Evolutionary conservation across 2,329 filamentous ascomycete species (phyloP).

Genomic region (Talaromyces pinophilus): DNA sequence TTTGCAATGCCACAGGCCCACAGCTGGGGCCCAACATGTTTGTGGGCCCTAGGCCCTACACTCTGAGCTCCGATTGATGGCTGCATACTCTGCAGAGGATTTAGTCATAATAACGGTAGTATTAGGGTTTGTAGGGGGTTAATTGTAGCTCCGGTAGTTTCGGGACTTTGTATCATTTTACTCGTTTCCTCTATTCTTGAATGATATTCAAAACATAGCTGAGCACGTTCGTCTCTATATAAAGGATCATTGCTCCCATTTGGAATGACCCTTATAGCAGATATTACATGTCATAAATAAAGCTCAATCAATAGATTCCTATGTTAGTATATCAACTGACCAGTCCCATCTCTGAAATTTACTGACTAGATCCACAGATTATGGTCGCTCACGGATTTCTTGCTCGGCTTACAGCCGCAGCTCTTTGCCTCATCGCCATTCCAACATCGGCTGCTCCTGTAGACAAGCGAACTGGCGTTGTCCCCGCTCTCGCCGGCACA

Average conservation of each 20-base stretch:
- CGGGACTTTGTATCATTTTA: not conserved
- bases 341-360: no score
- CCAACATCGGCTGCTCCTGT: slow-evolving; percentile 2
- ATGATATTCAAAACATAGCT: not conserved
- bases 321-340: not conserved
- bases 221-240: not conserved
- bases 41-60: not conserved
- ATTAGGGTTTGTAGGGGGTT: not conserved
- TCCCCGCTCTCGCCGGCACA: slow-evolving; percentile 1
- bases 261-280: not conserved
- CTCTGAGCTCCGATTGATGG: not conserved
- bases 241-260: not conserved
- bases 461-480: not conserved
- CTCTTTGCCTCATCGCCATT: slow-evolving; percentile 4
- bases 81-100: not conserved
- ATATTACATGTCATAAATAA: not conserved
- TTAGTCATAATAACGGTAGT: not conserved
- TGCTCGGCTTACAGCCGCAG: slow-evolving; percentile 17
- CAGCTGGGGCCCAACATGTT: not conserved
- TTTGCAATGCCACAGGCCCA: not conserved
- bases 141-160: not conserved
- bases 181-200: not conserved
- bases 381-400: slow-evolving; percentile 18
- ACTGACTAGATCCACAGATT: not conserved
- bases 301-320: not conserved